Conservation (phyloP, 768 basidiomycete genomes). For the Lactarius akahatsu region DNA sequence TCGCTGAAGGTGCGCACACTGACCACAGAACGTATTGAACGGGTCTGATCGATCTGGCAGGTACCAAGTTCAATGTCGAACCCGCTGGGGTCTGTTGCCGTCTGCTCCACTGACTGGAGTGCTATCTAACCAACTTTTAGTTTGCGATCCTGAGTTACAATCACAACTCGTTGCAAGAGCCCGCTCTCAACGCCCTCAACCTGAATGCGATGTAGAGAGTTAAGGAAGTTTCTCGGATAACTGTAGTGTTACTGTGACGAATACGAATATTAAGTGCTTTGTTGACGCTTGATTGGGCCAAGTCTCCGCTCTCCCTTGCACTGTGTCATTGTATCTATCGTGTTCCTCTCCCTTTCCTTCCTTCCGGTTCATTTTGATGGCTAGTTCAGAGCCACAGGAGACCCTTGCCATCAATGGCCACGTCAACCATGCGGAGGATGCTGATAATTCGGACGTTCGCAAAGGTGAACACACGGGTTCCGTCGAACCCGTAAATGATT, state of each 20-base stretch:
- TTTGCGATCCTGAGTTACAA: slow-evolving; percentile 82
- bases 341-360: slow-evolving; percentile 2
- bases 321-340: background rate
- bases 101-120: background rate
- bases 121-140: slow-evolving; percentile 38
- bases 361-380: slow-evolving; percentile 28
- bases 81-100: slow-evolving; percentile 25
- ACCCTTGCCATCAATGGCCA: slow-evolving; percentile 8
- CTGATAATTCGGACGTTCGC: background rate
- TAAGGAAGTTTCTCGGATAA: background rate
- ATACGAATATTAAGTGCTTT: background rate
- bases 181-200: slow-evolving; percentile 73
- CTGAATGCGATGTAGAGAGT: slow-evolving; percentile 36
- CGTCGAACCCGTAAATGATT: slow-evolving; percentile 6
- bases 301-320: background rate
- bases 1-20: slow-evolving; percentile 48
- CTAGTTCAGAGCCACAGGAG: slow-evolving; percentile 13
- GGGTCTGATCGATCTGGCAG: slow-evolving; percentile 23
- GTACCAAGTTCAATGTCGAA: slow-evolving; percentile 26
- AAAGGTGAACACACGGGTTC: slow-evolving; percentile 35
- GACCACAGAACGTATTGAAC: background rate
- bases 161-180: slow-evolving; percentile 75
- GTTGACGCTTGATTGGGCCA: slow-evolving; percentile 29
- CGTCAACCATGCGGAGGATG: background rate
- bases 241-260: background rate